These are phyloP conservation scores for Bipolaris victoriae DNA, from an alignment of 2,329 filamentous ascomycete species.

Conservation along the genomic window DNA sequence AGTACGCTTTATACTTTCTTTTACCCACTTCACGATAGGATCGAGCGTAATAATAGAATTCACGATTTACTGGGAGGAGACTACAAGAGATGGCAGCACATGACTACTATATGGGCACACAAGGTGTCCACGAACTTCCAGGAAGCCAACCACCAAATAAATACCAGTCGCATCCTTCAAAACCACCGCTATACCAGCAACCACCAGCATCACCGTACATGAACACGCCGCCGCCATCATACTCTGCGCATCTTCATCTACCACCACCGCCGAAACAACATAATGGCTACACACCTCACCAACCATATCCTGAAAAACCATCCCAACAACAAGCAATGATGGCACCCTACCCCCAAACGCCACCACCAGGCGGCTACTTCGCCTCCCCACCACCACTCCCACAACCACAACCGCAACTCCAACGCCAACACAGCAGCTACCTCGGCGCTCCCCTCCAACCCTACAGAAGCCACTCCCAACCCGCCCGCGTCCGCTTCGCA, in stretches of 20 bases:
- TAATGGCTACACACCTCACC: constrained; percentile 27
- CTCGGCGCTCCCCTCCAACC: constrained; percentile 37
- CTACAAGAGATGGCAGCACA: constrained; percentile 39
- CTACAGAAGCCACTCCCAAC: constrained; percentile 40
- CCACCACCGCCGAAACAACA: constrained; percentile 33
- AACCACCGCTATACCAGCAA: constrained; percentile 26
- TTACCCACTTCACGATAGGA: not conserved
- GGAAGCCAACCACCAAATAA: constrained; percentile 21
- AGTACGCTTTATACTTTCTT: not conserved
- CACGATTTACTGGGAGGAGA: not conserved
- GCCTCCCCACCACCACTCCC: constrained; percentile 13
- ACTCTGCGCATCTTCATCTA: constrained; percentile 27
- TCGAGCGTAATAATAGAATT: not conserved
- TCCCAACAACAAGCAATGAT: constrained; percentile 10
- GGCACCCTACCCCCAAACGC: constrained; percentile 29
- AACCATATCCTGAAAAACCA: constrained; percentile 13
- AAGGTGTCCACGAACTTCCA: constrained; percentile 29
- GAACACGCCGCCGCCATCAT: constrained; percentile 15
- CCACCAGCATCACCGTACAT: constrained; percentile 21
- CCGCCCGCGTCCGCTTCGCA: constrained; percentile 41
- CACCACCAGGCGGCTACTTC: constrained; percentile 26
- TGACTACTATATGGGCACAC: constrained; percentile 43
- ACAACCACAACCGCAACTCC: constrained; percentile 19
- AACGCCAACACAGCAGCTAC: constrained; percentile 24
- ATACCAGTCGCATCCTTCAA: constrained; percentile 21